These are phyloP conservation scores for Nemania sp. DNA, from an alignment of 2,329 filamentous ascomycete genomes.

Conservation along the genomic window DNA sequence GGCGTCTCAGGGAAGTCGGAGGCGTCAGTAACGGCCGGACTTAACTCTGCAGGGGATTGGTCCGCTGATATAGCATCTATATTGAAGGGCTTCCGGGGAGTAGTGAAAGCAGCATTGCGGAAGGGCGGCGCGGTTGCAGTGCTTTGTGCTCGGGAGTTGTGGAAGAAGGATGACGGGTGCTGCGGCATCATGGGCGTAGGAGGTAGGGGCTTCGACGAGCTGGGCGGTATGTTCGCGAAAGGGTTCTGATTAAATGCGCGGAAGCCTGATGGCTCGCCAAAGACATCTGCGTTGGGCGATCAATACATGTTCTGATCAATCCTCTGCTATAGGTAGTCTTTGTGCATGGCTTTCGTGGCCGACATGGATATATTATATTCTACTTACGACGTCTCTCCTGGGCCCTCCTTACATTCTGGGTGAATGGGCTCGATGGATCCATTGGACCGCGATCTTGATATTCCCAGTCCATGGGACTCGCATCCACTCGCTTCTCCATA, in stretches of 20 bases:
- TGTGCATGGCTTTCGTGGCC: conserved; percentile 26
- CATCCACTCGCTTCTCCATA: conserved; percentile 68
- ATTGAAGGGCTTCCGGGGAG: conserved; percentile 69
- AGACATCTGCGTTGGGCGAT: conserved; percentile 48
- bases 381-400: conserved; percentile 59
- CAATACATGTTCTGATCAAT: too few species aligned
- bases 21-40: conserved; percentile 68
- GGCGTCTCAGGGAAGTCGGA: conserved; percentile 67
- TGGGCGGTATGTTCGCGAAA: conserved; percentile 46
- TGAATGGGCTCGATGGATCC: conserved; percentile 72
- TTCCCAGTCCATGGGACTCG: conserved; percentile 76
- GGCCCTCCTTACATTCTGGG: conserved; percentile 61
- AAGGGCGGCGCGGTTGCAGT: conserved; percentile 64
- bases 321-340: conserved; percentile 40
- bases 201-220: conserved; percentile 57
- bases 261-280: conserved; percentile 54
- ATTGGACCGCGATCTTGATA: conserved; percentile 69
- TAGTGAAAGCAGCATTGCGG: conserved; percentile 73
- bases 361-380: conserved; percentile 47
- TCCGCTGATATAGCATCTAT: conserved; percentile 66
- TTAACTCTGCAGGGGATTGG: conserved; percentile 69
- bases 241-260: conserved; percentile 52
- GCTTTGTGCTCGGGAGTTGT: conserved; percentile 56
- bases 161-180: conserved; percentile 59
- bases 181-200: conserved; percentile 42